Evolutionary conservation across 2,329 filamentous ascomycete genomes (phyloP).

Genomic region (Lanzia echinophila): DNA sequence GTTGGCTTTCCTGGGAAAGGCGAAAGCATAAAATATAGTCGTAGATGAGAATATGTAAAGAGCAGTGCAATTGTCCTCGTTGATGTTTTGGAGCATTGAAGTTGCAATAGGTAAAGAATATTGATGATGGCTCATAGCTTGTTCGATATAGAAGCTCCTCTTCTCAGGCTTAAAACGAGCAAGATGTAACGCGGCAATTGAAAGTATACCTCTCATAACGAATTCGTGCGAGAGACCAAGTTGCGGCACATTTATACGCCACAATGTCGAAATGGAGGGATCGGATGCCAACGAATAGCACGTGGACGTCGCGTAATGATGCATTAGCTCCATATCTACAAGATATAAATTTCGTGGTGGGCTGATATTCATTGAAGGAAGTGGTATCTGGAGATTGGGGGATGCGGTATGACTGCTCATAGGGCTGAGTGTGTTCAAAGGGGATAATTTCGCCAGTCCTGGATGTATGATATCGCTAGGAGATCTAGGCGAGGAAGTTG

Average conservation of each 20-base stretch:
- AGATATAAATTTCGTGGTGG: conserved; percentile 16
- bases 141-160: conserved; percentile 34
- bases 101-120: conserved; percentile 27
- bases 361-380: background rate
- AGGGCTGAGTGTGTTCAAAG: conserved; percentile 2
- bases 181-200: conserved; percentile 44
- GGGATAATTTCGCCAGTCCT: background rate
- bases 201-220: conserved; percentile 43
- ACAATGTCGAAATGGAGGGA: conserved; percentile 38
- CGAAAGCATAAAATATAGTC: conserved; percentile 34
- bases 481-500: background rate
- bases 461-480: background rate
- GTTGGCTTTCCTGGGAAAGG: conserved; percentile 29
- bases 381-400: background rate
- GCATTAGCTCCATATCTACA: conserved; percentile 44
- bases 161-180: conserved; percentile 35
- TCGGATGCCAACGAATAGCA: conserved; percentile 40
- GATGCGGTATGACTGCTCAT: background rate
- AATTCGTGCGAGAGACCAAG: conserved; percentile 41
- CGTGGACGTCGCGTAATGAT: conserved; percentile 46
- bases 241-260: conserved; percentile 40
- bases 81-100: conserved; percentile 30
- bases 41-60: conserved; percentile 36
- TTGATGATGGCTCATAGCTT: conserved; percentile 34
- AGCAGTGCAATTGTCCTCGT: conserved; percentile 30